Percentiles rank a stretch among this genome's conserved stretches.
Evolutionary conservation across 148 eudicot genomes (phyloP).

Genomic region (Fagopyrum esculentum): DNA sequence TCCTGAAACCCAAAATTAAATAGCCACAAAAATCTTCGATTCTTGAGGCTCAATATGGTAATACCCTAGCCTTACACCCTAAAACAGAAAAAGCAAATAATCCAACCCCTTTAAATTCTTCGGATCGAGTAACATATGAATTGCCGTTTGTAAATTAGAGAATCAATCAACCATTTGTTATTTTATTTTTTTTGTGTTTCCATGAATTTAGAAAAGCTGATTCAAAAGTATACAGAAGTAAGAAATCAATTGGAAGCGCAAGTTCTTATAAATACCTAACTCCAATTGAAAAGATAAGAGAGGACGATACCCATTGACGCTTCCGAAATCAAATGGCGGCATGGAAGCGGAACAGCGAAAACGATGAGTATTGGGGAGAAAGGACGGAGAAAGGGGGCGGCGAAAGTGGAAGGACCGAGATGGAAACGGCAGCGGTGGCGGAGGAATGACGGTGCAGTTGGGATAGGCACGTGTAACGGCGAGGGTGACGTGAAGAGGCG

Average conservation of each 20-base stretch:
- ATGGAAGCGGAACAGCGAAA: conserved; percentile 2
- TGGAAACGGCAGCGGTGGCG: background rate
- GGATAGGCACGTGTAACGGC: background rate
- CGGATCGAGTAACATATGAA: background rate
- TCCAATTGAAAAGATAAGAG: background rate
- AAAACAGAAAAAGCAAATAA: no score
- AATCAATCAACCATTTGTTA: background rate
- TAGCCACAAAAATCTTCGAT: background rate
- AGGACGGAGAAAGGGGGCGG: conserved; percentile 5
- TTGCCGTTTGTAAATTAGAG: background rate
- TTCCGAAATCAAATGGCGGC: conserved; percentile 36
- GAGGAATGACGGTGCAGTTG: background rate
- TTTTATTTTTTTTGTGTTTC: background rate
- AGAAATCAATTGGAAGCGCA: background rate
- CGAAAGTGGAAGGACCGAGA: background rate
- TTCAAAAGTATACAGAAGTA: background rate
- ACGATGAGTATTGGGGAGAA: background rate
- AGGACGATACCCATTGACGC: conserved; percentile 42
- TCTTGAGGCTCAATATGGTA: background rate
- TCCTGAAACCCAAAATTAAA: conserved; percentile 33
- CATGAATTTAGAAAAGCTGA: background rate
- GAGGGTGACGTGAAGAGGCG: conserved; percentile 1
- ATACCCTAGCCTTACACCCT: no score
- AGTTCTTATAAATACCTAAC: background rate
- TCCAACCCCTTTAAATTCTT: background rate